Percentiles rank a stretch among this genome's conserved stretches.
These are phyloP conservation scores for Dryas drummondii DNA, from an alignment of 306 rosid genomes.

Conservation along the genomic window DNA sequence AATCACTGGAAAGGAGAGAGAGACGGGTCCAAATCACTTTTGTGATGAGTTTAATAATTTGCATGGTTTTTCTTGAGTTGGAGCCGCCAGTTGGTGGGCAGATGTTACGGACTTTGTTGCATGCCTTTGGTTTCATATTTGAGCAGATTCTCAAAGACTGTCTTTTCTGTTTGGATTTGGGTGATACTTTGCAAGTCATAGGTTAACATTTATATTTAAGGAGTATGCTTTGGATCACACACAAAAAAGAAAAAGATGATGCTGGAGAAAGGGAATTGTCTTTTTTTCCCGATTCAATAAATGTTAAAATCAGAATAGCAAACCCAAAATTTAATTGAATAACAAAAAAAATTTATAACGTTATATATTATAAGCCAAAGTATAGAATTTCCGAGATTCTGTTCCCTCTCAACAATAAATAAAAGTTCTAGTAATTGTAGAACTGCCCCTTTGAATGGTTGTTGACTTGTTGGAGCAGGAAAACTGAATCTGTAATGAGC, in stretches of 20 bases:
- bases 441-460: too few relatives aligned
- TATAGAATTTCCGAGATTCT: too few relatives aligned
- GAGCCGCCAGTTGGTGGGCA: neutral
- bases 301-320: too few relatives aligned
- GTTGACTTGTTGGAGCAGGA: too few relatives aligned
- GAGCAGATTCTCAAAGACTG: neutral
- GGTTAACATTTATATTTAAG: too few relatives aligned
- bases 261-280: neutral
- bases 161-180: slow-evolving; percentile 2
- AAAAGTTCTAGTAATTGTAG: too few relatives aligned
- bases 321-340: too few relatives aligned
- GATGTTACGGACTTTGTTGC: slow-evolving; percentile 4
- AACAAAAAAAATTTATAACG: too few relatives aligned
- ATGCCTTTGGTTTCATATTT: slow-evolving; percentile 1
- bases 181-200: neutral
- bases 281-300: neutral
- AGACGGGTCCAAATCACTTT: neutral
- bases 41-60: neutral
- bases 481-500: too few relatives aligned
- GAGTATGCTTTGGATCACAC: neutral
- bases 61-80: neutral
- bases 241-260: neutral
- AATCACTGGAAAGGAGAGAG: neutral
- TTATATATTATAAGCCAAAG: too few relatives aligned
- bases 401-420: too few relatives aligned